Percentiles rank a stretch among this genome's conserved stretches.
phyloP scores from a whole-genome alignment of 331 rosid species.

The Prunus yedoensis region DNA sequence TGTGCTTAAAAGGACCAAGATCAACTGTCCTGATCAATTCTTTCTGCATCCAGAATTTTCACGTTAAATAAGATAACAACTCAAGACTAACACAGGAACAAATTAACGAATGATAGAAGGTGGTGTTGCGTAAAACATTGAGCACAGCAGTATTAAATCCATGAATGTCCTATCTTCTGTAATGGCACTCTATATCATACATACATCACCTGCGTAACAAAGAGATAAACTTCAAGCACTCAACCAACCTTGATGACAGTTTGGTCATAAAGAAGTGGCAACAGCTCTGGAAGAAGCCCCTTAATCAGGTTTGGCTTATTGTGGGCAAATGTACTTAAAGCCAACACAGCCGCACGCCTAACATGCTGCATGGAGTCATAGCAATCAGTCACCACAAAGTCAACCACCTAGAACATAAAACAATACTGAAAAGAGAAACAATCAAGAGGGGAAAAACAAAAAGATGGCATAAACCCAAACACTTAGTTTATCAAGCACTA shows the following conservation, averaged over 20 bases:
- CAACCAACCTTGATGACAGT: constrained; percentile 84
- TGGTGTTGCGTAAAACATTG: not conserved
- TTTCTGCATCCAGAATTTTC: constrained; percentile 59
- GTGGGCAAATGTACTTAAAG: constrained; percentile 96
- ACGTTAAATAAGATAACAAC: constrained; percentile 12
- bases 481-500: not conserved
- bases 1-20: constrained; percentile 97
- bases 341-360: constrained; percentile 99
- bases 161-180: not conserved
- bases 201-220: not conserved
- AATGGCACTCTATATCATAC: not conserved
- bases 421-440: constrained; percentile 10
- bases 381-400: constrained; percentile 25
- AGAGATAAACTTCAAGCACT: constrained; percentile 5
- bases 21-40: constrained; percentile 94
- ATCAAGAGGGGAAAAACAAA: not conserved
- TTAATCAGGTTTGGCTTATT: constrained; percentile 93
- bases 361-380: constrained; percentile 70
- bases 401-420: constrained; percentile 22
- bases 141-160: not conserved
- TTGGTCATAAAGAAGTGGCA: constrained; percentile 99
- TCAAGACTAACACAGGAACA: not conserved
- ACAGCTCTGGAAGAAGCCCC: constrained; percentile 90
- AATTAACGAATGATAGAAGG: not conserved
- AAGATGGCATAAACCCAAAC: constrained; percentile 3